Base-by-base conservation (phyloP, 768 basidiomycete species). In the Lepiota venenata region DNA sequence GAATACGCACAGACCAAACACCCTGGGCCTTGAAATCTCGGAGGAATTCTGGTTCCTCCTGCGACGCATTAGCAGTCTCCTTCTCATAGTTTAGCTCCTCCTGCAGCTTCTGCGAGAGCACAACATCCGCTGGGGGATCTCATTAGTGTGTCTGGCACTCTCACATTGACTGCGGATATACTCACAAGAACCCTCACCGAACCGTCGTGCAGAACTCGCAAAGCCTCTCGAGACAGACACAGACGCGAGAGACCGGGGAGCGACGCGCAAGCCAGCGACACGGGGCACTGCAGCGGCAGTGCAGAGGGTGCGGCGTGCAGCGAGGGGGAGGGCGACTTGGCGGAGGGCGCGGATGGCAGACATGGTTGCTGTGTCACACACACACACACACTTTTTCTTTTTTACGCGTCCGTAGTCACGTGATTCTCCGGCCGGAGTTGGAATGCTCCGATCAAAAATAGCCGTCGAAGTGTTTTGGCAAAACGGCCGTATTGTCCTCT, bases 1-100 rank as follows among this genome's bases (percentile, higher is more conserved):
- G 9, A 10, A 72, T 29, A 58, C 83, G 38, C 56, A 91, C 93
- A 70, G 80, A 72, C 95, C 95, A 98, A 15, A 88, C 69, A 22
- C 87, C 85, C 63, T 85, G 77, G 48, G 69, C 74, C 65, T 82
- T 80, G 79, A 98, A 93, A 12, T 77, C 67, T 63, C 81, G 81
- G 64, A 98, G 63, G 66, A 93, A 95, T 43, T 90, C 89, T 25
- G 94, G 93, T 22, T 64, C 64, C 11, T 57, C 55, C 1, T 65
- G 70, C 0, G 63, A 55, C 10, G 64, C 51, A 29, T 64, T 63
- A 29, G 70, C 70, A 21, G 76, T 72, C 62, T 93, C 87, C 56
- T 81, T 74, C 74, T 99, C 95, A 66, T 88, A 97, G 63, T 85
- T 76, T 62, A 97, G 77, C 74, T 98, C 96, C 66, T 89, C 84